phyloP scores from a whole-genome alignment of 495 filamentous ascomycete species.

The Hypoxylon cercidicola region DNA sequence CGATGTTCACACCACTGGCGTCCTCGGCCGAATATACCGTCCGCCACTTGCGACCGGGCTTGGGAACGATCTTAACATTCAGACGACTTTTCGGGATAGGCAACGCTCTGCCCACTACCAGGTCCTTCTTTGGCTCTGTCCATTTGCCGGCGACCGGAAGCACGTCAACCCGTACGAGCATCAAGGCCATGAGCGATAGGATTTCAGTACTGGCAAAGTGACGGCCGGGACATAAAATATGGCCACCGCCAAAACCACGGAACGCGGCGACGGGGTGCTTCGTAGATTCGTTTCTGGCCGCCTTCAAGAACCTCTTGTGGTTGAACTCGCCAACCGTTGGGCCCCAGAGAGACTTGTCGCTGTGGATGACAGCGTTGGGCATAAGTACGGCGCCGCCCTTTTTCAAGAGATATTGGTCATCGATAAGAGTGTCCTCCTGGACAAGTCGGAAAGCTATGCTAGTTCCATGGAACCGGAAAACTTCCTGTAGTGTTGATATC shows the following conservation, averaged over 20 bases:
- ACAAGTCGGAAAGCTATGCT: constrained; percentile 5
- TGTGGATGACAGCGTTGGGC: constrained; percentile 32
- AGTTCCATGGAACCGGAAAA: neutral
- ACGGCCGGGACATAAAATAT: constrained; percentile 39
- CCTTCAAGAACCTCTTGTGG: constrained; percentile 36
- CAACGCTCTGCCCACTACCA: neutral
- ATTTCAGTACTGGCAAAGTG: constrained; percentile 42
- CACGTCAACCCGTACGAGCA: constrained; percentile 21
- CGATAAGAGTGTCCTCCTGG: constrained; percentile 36
- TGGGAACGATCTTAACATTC: neutral
- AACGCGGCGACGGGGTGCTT: constrained; percentile 39
- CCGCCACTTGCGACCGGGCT: neutral
- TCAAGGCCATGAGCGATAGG: constrained; percentile 19
- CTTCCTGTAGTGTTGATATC: neutral
- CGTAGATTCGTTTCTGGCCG: neutral
- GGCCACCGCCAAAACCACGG: constrained; percentile 37
- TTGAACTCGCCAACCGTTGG: constrained; percentile 34
- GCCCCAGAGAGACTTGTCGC: constrained; percentile 35
- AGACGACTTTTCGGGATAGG: neutral
- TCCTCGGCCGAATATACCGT: constrained; percentile 10
- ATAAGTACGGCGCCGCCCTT: constrained; percentile 33
- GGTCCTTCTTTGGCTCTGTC: neutral
- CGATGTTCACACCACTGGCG: constrained; percentile 15
- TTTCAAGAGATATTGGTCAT: constrained; percentile 40
- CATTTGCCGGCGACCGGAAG: neutral